Evolutionary conservation across 2,329 filamentous ascomycete species (phyloP), one percentile per base, ranked within the genome.

Genomic region (Sclerotinia spermophila): DNA sequence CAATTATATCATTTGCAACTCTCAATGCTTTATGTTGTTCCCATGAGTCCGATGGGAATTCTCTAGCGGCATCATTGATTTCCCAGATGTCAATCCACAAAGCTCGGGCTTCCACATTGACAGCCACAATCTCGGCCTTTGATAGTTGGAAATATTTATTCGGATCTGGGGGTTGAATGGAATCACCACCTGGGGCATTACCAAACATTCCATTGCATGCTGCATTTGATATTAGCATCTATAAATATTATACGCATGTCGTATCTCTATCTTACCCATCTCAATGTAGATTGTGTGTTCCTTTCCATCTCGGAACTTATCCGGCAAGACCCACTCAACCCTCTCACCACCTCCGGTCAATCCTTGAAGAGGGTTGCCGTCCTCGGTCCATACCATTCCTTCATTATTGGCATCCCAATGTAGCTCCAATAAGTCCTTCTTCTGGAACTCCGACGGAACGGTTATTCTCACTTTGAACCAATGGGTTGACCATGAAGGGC

Each of bases 131-230:
- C 72, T 94, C 90, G 21, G 94, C 95, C 74, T 89, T 90, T 73
- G 84, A 82, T 69, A 99, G 86, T 71, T 85, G 86, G 80, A 91
- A 99, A 79, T 91, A 92, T 76, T 86, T 91, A 83, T 97, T 89
- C n/a, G 92, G 92, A 72, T 91, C 85, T 0, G 96, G 96, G 21
- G 96, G 94, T 79, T 97, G 92, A 75, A 97, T 98, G 44, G 86
- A 89, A 80, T 96, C 93, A 38, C 93, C 93, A 30, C 91, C 91
- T 0, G 91, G 86, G 0, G 94, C 91, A 80, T 97, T 97, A 76
- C 96, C 96, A 82, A 98, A 98, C 94, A 98, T 98, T 81, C 91
- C 90, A 80, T 99, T 99, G 82, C 96, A 98, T 30, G 96, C 96
- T 69, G 15, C 15, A 8, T 42, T 33, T 24, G 1, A 30, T 7